Percentiles rank a stretch among this genome's conserved stretches.
Conservation (phyloP, 2,329 filamentous ascomycete species). For the Verticillium nubilum region DNA sequence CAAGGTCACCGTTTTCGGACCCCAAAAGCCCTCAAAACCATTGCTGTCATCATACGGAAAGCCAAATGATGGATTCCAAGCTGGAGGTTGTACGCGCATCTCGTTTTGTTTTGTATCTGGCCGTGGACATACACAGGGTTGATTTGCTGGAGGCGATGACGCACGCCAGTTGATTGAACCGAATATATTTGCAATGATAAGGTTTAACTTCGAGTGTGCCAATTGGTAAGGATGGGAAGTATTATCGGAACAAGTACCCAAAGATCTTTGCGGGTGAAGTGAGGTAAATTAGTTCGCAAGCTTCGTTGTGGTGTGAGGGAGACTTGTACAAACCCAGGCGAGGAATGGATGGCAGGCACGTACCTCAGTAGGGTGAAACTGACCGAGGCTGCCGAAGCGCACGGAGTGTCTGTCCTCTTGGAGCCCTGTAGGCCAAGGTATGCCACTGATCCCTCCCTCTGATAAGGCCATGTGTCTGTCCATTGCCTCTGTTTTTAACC, state of each 20-base stretch:
- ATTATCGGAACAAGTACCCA: not conserved
- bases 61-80: not conserved
- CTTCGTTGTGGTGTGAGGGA: not conserved
- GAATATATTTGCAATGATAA: no score
- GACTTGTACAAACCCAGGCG: no score
- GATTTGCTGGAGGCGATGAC: not conserved
- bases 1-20: conserved; percentile 63
- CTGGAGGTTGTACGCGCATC: not conserved
- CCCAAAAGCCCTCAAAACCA: conserved; percentile 52
- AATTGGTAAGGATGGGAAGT: no score
- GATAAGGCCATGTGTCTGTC: not conserved
- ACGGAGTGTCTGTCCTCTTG: not conserved
- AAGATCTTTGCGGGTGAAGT: not conserved
- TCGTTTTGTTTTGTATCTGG: not conserved
- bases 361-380: not conserved
- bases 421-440: not conserved
- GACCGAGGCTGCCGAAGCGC: not conserved
- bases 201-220: no score
- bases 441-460: not conserved
- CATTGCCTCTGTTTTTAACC: not conserved
- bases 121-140: not conserved
- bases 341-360: not conserved
- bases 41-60: conserved; percentile 9
- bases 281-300: no score
- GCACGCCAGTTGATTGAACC: no score